These are phyloP conservation scores for Trametes coccinea DNA, from an alignment of 768 basidiomycete species.

Conservation along the genomic window DNA sequence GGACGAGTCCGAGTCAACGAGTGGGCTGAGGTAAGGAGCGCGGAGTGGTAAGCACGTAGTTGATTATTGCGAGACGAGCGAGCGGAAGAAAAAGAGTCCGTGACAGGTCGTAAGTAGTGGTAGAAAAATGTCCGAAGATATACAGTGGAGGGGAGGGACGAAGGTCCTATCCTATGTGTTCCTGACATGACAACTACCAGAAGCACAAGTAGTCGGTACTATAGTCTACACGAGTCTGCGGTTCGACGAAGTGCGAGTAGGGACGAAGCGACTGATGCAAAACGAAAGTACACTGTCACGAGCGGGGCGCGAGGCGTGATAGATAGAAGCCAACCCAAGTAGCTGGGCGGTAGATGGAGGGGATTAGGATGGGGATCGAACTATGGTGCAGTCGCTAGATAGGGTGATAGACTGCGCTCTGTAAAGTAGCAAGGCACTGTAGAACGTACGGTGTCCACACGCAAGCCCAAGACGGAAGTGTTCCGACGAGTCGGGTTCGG, in stretches of 20 bases:
- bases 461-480: background rate
- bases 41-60: conserved; percentile 19
- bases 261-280: background rate
- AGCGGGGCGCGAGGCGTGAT: background rate
- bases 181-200: background rate
- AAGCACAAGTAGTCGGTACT: background rate
- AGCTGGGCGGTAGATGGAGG: background rate
- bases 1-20: background rate
- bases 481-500: background rate
- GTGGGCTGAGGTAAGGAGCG: background rate
- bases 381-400: background rate
- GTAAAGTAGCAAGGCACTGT: conserved; percentile 12
- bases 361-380: conserved; percentile 2
- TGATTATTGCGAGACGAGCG: background rate
- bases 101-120: conserved; percentile 6
- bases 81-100: background rate
- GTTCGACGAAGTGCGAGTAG: background rate
- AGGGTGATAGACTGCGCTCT: background rate
- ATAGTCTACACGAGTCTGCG: background rate
- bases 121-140: conserved; percentile 7
- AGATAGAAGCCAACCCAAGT: background rate
- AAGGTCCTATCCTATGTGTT: background rate
- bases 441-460: conserved; percentile 2
- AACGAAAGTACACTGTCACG: background rate
- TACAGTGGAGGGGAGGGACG: conserved; percentile 1